Percentiles rank a stretch among this genome's conserved stretches.
These are phyloP conservation scores for Candida tammaniensis DNA, from an alignment of 805 yeast species.

Conservation along the genomic window DNA sequence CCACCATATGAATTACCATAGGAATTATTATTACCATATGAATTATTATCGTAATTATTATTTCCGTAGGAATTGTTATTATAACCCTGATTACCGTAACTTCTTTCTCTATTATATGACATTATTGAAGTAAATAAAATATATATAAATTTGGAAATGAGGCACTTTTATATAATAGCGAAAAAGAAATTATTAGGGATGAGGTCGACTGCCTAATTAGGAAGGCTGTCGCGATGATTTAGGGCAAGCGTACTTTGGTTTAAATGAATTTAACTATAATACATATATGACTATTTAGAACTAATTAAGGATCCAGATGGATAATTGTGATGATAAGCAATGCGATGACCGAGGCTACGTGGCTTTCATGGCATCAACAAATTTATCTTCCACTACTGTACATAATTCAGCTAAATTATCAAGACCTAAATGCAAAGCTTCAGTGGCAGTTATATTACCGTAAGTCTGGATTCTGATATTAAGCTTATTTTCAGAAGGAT, in stretches of 20 bases:
- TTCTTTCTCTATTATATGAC: conserved; percentile 2
- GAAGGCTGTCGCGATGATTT: not conserved
- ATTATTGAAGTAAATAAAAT: no score
- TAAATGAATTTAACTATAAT: no score
- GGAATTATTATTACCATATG: conserved; percentile 33
- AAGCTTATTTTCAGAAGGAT: conserved; percentile 89
- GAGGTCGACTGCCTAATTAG: conserved; percentile 7
- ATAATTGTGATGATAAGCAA: no score
- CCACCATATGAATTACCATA: conserved; percentile 23
- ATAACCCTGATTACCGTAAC: conserved; percentile 1
- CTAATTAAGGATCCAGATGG: no score
- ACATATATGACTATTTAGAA: no score
- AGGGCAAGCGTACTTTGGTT: not conserved
- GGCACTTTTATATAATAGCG: not conserved
- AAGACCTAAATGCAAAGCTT: conserved; percentile 89
- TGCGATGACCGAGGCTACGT: no score
- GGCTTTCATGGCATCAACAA: conserved; percentile 56
- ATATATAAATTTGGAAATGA: no score
- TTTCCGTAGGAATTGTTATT: conserved; percentile 11
- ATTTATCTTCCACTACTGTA: conserved; percentile 75
- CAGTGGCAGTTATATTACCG: conserved; percentile 79
- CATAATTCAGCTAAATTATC: conserved; percentile 83
- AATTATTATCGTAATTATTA: conserved; percentile 16
- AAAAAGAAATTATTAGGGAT: conserved; percentile 6
- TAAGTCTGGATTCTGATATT: conserved; percentile 94